Base-by-base conservation (phyloP, 192 early-diverging fungal species). In the Pilobolus umbonatus region DNA sequence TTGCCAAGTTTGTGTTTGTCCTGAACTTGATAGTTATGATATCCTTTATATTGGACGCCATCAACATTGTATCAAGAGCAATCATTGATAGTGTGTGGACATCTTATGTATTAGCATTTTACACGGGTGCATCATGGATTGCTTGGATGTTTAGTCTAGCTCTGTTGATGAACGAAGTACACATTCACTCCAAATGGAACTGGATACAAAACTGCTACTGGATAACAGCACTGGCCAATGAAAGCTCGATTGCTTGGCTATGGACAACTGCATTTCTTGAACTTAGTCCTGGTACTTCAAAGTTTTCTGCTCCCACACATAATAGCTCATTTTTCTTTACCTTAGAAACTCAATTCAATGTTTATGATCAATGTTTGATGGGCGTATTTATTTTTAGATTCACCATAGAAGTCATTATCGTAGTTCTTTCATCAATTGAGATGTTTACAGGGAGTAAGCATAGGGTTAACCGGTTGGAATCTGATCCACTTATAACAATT, bases 141-240 rank as follows among this genome's bases (percentile, higher is more conserved):
- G 73, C 77, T 22, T 68, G 78, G 64, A 39, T 44, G 1, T 24
- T 75, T 1, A 68, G 68, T 22, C 39, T 77, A n/a, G 43, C 45
- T 4, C 31, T 64, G 15, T 72, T 80, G 42, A n/a, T 44, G 21
- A 15, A 68, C 24, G 78, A 82, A 44, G 40, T 62, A 26, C 55
- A 58, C 3, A 68, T 55, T 31, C 67, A 61, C 5, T 62, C 74
- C 2, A 59, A 69, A 54, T 82, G 77, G 77, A 67, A 74, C 42
- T 80, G 75, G 73, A 60, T 71, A 24, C 72, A 80, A 28, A 80
- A 82, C 69, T 34, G 42, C 1, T 85, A 84, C 39, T 85, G 80
- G 78, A 60, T 57, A 30, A 29, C 76, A 4, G 68, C 75, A 2
- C 47, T 69, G 17, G 29, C 73, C 3, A 63, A 69, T 2, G 83